These are phyloP conservation scores for Neotropicomus parvogracilis DNA, from an alignment of 1,284 basidiomycete genomes.

Conservation along the genomic window DNA sequence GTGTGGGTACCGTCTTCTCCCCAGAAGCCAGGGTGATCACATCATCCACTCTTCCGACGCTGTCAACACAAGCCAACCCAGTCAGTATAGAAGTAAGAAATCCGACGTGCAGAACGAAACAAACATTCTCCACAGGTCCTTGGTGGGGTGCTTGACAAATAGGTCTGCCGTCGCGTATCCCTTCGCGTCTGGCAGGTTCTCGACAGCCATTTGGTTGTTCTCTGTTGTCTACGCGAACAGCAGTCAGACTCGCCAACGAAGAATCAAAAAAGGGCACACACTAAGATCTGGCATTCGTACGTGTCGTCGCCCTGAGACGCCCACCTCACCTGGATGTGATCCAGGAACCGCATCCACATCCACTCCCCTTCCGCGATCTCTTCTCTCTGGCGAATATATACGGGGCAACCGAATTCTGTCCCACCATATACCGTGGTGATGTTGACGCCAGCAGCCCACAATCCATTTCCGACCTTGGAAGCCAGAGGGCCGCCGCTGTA, in stretches of 20 bases:
- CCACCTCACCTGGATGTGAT: constrained; percentile 21
- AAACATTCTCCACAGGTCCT: constrained; percentile 29
- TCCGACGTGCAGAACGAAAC: background rate
- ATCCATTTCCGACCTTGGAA: constrained; percentile 13
- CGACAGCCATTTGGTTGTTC: constrained; percentile 12
- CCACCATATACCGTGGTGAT: constrained; percentile 19
- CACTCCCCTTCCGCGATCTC: constrained; percentile 24
- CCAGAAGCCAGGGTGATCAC: background rate
- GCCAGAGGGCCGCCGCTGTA: constrained; percentile 22
- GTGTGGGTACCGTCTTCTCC: background rate
- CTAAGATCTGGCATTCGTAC: constrained; percentile 1
- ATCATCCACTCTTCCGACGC: background rate
- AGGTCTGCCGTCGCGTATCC: constrained; percentile 30
- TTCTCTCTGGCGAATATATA: background rate
- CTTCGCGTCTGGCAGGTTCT: constrained; percentile 30
- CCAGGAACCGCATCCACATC: constrained; percentile 23
- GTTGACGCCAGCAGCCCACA: constrained; percentile 19
- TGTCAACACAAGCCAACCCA: background rate
- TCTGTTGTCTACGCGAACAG: background rate
- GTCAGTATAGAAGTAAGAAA: too few species aligned
- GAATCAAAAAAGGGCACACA: background rate
- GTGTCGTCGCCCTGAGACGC: constrained; percentile 2
- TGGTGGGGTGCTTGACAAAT: constrained; percentile 30
- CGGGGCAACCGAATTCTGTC: constrained; percentile 20
- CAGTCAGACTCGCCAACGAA: too few species aligned